A percentile compares a stretch with the other conserved stretches of the same genome.
phyloP scores from a whole-genome alignment of 202 grass and related monocot genomes.

The Setaria viridis region DNA sequence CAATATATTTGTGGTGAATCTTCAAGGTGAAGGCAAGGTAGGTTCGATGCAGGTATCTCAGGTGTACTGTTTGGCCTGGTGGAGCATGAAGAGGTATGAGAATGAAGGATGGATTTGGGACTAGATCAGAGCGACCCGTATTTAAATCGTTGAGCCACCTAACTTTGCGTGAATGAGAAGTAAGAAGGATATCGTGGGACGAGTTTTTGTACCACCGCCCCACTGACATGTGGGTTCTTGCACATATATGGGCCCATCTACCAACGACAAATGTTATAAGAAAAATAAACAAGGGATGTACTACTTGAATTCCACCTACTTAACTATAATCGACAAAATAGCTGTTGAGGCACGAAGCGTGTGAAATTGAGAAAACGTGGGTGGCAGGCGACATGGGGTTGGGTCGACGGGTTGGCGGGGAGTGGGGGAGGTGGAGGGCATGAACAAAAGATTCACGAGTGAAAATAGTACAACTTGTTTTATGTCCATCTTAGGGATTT shows the following conservation, averaged over 20 bases:
- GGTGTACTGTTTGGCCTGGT: no score
- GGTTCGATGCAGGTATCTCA: neutral
- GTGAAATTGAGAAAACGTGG: neutral
- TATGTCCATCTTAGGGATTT: no score
- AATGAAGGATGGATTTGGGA: neutral
- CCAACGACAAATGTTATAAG: neutral
- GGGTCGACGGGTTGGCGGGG: neutral
- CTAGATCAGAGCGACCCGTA: accelerated
- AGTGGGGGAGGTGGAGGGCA: no score
- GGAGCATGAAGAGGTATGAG: neutral
- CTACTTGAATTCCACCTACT: neutral
- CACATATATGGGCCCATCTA: neutral
- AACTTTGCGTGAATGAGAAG: neutral
- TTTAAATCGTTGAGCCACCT: conserved; percentile 19
- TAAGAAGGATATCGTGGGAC: neutral
- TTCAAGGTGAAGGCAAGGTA: neutral
- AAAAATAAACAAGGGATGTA: neutral
- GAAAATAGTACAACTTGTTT: no score
- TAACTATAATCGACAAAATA: neutral
- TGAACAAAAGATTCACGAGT: no score
- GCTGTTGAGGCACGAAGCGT: no score
- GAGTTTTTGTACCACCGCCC: neutral
- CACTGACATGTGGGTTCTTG: neutral
- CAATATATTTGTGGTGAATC: neutral
- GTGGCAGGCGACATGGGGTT: no score